Evolutionary conservation across 2,329 filamentous ascomycete species (phyloP), one percentile per base, ranked within the genome.

Genomic region (Pyrenophora seminiperda): DNA sequence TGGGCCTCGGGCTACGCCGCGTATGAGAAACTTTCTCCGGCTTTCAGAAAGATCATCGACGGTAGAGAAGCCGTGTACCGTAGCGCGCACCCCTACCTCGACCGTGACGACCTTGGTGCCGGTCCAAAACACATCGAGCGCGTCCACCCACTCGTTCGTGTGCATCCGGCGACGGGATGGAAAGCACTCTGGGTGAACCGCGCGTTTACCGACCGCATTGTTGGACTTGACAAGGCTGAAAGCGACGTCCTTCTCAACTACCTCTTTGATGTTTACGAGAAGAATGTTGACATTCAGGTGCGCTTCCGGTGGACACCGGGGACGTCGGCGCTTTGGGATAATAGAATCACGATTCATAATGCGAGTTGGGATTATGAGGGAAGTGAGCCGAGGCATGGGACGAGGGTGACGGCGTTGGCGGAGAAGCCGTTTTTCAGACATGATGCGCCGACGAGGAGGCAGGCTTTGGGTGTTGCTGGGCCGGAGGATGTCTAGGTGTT

Each of bases 351-450:
- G 0, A 89, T 89, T 30, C 86, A 90, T 59, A 89, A 88, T 54
- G 87, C 86, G 0, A 86, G 82, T 61, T 90, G 86, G 85, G 86
- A 90, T 58, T 90, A 90, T 62, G 85, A 82, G 27, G 85, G 85
- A 1, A 78, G 75, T 15, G 77, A 89, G 64, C 84, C 87, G 0
- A 77, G 87, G 31, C 87, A 91, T 66, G 88, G 88, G 2, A 90
- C 87, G 0, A 77, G 88, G 20, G 87, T 91, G 3, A 90, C 87
- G 0, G 77, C 84, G 6, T 71, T 91, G 42, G 88, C 85, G 0
- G 88, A 91, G 74, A 85, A 85, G 75, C 88, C 88, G 0, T 86
- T 80, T 61, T 90, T 88, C 59, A 81, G 87, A 44, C 73, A 81
- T 0, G 74, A 79, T 7, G 87, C 87, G 1, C 86, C 86, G 0